Conservation (phyloP, 2,329 filamentous ascomycete species). For the Epichloe bromicola region DNA sequence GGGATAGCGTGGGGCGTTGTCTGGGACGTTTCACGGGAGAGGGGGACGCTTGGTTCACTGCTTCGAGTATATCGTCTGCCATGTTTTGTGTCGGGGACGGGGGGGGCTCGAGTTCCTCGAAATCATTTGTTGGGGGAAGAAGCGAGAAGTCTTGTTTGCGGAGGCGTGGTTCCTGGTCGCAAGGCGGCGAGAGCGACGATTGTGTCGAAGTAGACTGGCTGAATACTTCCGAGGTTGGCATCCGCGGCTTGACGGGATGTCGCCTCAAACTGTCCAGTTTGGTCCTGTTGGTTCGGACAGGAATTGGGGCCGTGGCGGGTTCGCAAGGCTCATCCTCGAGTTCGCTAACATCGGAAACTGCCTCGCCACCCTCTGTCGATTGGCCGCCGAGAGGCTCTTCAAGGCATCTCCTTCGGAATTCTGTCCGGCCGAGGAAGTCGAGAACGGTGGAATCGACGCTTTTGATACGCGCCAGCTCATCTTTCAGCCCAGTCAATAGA, state of each 20-base stretch:
- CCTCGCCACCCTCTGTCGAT: slow-evolving; percentile 9
- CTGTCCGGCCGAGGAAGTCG: slow-evolving; percentile 6
- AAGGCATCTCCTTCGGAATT: background rate
- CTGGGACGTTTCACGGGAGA: slow-evolving; percentile 39
- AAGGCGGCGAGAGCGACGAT: background rate
- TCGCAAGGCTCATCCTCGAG: slow-evolving; percentile 32
- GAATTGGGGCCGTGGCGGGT: slow-evolving; percentile 8
- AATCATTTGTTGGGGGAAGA: background rate
- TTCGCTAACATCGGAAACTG: slow-evolving; percentile 38
- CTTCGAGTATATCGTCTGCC: slow-evolving; percentile 43
- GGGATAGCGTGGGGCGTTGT: slow-evolving; percentile 43
- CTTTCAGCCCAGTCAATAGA: slow-evolving; percentile 28
- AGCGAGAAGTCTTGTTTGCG: background rate
- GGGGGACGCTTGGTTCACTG: slow-evolving; percentile 40
- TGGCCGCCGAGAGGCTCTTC: background rate
- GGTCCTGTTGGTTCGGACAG: slow-evolving; percentile 13
- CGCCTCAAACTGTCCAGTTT: slow-evolving; percentile 11
- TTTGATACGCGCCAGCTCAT: slow-evolving; percentile 24
- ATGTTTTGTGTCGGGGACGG: slow-evolving; percentile 34
- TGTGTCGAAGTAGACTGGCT: background rate
- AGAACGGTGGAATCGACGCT: slow-evolving; percentile 7
- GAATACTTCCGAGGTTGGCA: slow-evolving; percentile 13
- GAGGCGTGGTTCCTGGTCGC: background rate
- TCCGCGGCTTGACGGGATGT: slow-evolving; percentile 16
- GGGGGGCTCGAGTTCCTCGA: background rate